phyloP scores from a whole-genome alignment of 352 stramenopile species.

The Globisporangium carolinianum region DNA sequence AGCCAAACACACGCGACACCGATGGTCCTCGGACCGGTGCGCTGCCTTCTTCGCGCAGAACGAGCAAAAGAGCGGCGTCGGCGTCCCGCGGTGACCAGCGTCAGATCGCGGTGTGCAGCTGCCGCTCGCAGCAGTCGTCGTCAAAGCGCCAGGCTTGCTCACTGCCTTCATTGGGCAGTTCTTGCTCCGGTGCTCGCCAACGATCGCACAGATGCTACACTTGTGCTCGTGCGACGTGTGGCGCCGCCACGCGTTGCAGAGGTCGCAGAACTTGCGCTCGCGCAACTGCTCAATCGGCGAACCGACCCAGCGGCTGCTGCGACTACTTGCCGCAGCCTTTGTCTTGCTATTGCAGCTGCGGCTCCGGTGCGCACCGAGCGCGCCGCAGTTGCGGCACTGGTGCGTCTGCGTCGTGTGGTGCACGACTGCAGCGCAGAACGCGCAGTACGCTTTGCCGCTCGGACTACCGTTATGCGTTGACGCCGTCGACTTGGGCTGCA shows the following conservation, averaged over 20 bases:
- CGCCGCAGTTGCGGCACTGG: slow-evolving; percentile 46
- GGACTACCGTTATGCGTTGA: neutral
- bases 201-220: slow-evolving; percentile 52
- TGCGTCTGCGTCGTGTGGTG: slow-evolving; percentile 54
- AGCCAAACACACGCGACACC: slow-evolving; percentile 50
- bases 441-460: slow-evolving; percentile 41
- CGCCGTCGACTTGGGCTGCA: slow-evolving; percentile 2
- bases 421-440: slow-evolving; percentile 45
- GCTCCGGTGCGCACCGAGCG: slow-evolving; percentile 51
- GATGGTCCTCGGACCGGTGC: slow-evolving; percentile 45
- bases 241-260: slow-evolving; percentile 43
- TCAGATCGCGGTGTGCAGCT: slow-evolving; percentile 10
- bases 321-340: neutral
- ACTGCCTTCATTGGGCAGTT: slow-evolving; percentile 38
- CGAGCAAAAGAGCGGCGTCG: slow-evolving; percentile 25
- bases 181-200: slow-evolving; percentile 58
- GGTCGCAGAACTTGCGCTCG: slow-evolving; percentile 46
- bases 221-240: slow-evolving; percentile 57
- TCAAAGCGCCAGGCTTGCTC: no score
- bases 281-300: slow-evolving; percentile 28
- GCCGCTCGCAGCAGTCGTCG: neutral
- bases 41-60: slow-evolving; percentile 57
- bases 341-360: slow-evolving; percentile 24
- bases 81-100: neutral
- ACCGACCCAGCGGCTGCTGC: slow-evolving; percentile 33